Evolutionary conservation across 2,329 filamentous ascomycete genomes (phyloP).

Genomic region (Cyclaneusma minus): DNA sequence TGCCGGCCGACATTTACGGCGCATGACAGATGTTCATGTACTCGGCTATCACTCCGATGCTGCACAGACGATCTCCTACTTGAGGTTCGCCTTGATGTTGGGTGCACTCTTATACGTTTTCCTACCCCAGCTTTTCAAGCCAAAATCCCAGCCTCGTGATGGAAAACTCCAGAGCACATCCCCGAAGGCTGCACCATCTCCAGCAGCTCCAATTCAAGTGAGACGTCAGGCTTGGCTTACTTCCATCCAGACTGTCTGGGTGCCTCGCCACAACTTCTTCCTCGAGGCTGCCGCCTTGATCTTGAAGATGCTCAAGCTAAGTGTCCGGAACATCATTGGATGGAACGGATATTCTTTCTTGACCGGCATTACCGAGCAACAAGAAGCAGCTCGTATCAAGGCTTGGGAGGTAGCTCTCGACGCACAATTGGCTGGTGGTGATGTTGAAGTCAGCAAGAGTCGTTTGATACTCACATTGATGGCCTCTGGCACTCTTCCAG

Average conservation of each 20-base stretch:
- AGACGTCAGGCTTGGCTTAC: slow-evolving; percentile 85
- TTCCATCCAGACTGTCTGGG: slow-evolving; percentile 81
- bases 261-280: slow-evolving; percentile 74
- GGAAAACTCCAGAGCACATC: slow-evolving; percentile 30
- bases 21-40: slow-evolving; percentile 26
- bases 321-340: slow-evolving; percentile 63
- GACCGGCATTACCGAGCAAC: slow-evolving; percentile 67
- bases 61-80: slow-evolving; percentile 28
- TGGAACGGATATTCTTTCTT: slow-evolving; percentile 61
- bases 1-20: slow-evolving; percentile 27
- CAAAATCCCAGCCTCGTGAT: slow-evolving; percentile 28
- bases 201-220: slow-evolving; percentile 71
- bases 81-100: slow-evolving; percentile 36
- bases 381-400: slow-evolving; percentile 75
- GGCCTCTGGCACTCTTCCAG: slow-evolving; percentile 73
- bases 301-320: slow-evolving; percentile 70
- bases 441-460: slow-evolving; percentile 78
- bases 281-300: slow-evolving; percentile 70
- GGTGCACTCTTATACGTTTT: slow-evolving; percentile 38
- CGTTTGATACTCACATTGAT: slow-evolving; percentile 74
- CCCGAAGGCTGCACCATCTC: slow-evolving; percentile 42
- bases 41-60: slow-evolving; percentile 35
- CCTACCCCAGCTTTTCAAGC: slow-evolving; percentile 34
- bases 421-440: slow-evolving; percentile 80
- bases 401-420: slow-evolving; percentile 90